Evolutionary conservation across 257 asterid genomes (phyloP).

Genomic region (Solanum tarijense): DNA sequence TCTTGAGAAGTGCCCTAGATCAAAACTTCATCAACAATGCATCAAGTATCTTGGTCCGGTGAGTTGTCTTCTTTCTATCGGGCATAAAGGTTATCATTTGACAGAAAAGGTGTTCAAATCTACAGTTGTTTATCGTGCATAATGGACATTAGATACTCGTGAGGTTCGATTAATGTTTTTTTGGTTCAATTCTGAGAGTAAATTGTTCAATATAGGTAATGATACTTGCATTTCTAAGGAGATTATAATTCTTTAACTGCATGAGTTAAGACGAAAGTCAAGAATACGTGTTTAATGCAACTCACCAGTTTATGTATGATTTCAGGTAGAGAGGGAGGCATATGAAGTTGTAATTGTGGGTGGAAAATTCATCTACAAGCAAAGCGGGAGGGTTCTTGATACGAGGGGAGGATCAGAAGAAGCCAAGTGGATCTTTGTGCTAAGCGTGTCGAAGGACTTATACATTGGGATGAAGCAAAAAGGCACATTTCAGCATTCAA

Average conservation of each 20-base stretch:
- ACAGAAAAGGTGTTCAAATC: background rate
- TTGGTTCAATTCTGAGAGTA: background rate
- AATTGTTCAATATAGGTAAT: background rate
- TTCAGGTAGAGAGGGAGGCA: slow-evolving; percentile 55
- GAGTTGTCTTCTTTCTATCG: slow-evolving; percentile 9
- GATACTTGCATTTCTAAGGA: background rate
- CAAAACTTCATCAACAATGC: slow-evolving; percentile 80
- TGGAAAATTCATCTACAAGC: slow-evolving; percentile 50
- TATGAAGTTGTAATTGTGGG: slow-evolving; percentile 49
- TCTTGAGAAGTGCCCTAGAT: slow-evolving; percentile 58
- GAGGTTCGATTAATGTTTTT: background rate
- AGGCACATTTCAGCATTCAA: slow-evolving; percentile 85
- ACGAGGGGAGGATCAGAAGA: slow-evolving; percentile 59
- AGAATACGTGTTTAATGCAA: background rate
- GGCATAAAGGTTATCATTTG: background rate
- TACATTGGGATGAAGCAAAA: slow-evolving; percentile 70
- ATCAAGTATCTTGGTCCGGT: slow-evolving; percentile 90
- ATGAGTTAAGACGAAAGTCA: background rate
- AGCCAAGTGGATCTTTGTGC: slow-evolving; percentile 82
- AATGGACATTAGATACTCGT: background rate
- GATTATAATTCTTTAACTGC: background rate
- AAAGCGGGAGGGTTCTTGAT: slow-evolving; percentile 52
- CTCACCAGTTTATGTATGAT: background rate
- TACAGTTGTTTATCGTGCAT: background rate
- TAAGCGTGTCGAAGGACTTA: slow-evolving; percentile 52